Evolutionary conservation across 1,284 basidiomycete genomes (phyloP).

Genomic region (Lignosus rhinocerotis): DNA sequence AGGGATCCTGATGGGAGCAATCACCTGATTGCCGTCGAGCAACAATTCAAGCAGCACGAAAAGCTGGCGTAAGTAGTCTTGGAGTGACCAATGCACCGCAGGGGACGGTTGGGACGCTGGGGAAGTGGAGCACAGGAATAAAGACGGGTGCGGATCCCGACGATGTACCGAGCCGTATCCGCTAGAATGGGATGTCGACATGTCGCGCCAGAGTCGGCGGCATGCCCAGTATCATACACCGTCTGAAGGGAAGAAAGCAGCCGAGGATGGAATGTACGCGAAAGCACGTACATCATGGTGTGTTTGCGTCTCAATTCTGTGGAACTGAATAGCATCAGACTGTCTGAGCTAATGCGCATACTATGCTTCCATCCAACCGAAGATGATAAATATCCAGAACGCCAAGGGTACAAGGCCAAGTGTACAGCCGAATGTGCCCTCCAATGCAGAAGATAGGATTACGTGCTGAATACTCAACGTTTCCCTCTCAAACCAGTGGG

Average conservation of each 20-base stretch:
- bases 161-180: conserved; percentile 15
- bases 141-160: conserved; percentile 6
- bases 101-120: not conserved
- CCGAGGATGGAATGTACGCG: not conserved
- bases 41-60: too few species aligned
- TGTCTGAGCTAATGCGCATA: not conserved
- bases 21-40: not conserved
- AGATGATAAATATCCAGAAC: conserved; percentile 22
- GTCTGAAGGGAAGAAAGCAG: not conserved
- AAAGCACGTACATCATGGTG: not conserved
- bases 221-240: not conserved
- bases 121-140: not conserved
- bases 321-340: not conserved
- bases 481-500: conserved; percentile 4
- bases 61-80: too few species aligned
- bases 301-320: not conserved
- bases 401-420: conserved; percentile 9
- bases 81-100: not conserved
- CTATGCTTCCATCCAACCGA: conserved; percentile 6
- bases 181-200: not conserved
- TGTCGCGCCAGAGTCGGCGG: not conserved
- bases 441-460: not conserved
- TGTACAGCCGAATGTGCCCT: conserved; percentile 12
- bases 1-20: not conserved
- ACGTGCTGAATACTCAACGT: conserved; percentile 5